phyloP scores from a whole-genome alignment of 768 basidiomycete genomes.

The Calocera cornea region DNA sequence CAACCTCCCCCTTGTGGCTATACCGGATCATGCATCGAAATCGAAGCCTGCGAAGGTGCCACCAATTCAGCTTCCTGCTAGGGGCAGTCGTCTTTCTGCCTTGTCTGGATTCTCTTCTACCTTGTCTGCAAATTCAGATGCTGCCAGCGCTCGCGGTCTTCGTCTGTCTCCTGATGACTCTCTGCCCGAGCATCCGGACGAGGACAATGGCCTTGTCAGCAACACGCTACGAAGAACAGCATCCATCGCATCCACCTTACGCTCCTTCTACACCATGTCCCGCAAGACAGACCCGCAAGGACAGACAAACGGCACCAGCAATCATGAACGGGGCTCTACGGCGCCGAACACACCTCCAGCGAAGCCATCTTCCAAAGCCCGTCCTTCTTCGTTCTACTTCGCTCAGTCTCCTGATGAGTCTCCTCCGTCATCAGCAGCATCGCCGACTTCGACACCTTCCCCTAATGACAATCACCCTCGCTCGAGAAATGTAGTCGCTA shows the following conservation, averaged over 20 bases:
- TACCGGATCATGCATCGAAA: constrained; percentile 10
- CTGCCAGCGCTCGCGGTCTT: neutral
- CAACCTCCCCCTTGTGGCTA: constrained; percentile 1
- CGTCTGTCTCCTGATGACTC: neutral
- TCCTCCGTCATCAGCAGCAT: neutral
- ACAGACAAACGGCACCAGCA: neutral
- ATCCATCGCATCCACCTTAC: neutral
- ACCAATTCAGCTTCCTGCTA: neutral
- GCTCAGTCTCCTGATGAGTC: neutral
- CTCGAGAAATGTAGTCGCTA: neutral
- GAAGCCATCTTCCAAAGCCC: neutral
- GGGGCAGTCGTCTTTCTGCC: neutral
- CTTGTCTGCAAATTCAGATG: neutral
- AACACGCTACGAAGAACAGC: neutral
- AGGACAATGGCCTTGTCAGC: constrained; percentile 1
- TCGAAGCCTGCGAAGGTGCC: neutral
- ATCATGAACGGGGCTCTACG: neutral
- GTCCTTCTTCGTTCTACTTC: constrained; percentile 2
- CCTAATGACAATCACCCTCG: constrained; percentile 1
- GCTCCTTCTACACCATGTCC: constrained; percentile 1
- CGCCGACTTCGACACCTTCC: neutral
- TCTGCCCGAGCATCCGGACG: neutral
- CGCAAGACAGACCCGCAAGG: neutral
- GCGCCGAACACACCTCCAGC: neutral
- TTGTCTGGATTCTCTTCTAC: neutral